Base-by-base conservation (phyloP, 352 stramenopile species). In the Phytophthora pseudosyringae region DNA sequence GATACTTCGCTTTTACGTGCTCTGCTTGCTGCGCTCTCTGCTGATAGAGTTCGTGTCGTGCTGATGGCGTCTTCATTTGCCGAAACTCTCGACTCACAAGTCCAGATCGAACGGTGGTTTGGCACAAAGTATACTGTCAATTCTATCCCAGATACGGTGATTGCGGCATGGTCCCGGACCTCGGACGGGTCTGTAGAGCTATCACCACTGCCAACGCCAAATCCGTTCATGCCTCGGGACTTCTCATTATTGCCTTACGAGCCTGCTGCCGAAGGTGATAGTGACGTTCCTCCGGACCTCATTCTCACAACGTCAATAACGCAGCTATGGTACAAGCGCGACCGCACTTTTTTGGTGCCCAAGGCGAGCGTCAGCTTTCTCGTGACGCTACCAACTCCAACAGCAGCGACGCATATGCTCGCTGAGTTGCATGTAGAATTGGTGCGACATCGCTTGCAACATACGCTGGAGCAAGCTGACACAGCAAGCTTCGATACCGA, bases 261-360 rank as follows among this genome's bases (percentile, higher is more conserved):
- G 6, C 57, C 43, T 4, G n/a, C 33, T 8, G 28, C 6, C 25
- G 46, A 44, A 47, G 10, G 3, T 11, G 50, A 64, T 3, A 53
- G 3, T 6, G 48, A 76, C 28, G 51, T 50, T 31, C 70, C 73
- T 41, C 79, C 80, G 0, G 38, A 76, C 25, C 59, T 90, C 3
- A 68, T 79, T 10, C 41, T 64, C 36, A 62, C 58, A 28, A 83
- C 74, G 3, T 26, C 67, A 38, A 69, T 71, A 54, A 86, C 71
- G 50, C 83, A 90, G 58, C 72, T 94, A 26, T 95, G 87, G 82
- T 94, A 84, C 76, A 89, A 92, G 25, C 84, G 73, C 5, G 86
- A 93, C 38, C 39, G 56, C 18, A 76, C 52, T 21, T 96, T 96
- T 57, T 59, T 72, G 28, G 71, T 83, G n/a, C 88, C 88, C 32